Evolutionary conservation across 2,329 filamentous ascomycete genomes (phyloP).

Genomic region (Samsoniella hepiali): DNA sequence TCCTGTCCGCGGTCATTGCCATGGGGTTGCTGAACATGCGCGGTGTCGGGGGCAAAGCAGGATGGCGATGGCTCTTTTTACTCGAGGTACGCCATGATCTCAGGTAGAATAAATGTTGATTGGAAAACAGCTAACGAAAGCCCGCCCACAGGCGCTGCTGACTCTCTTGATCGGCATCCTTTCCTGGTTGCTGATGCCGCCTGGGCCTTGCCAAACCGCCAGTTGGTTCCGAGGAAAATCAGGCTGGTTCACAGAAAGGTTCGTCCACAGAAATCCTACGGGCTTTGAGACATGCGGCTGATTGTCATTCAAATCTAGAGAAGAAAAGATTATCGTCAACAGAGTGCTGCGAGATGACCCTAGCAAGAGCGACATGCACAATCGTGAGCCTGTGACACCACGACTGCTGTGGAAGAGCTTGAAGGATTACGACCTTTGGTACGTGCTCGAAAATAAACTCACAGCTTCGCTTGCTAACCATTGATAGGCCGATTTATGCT

Average conservation of each 20-base stretch:
- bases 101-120: neutral
- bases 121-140: constrained; percentile 3
- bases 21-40: constrained; percentile 38
- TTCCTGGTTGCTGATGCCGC: constrained; percentile 26
- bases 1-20: constrained; percentile 39
- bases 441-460: neutral
- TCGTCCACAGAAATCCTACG: neutral
- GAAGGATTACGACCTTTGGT: constrained; percentile 55
- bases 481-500: constrained; percentile 43
- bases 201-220: constrained; percentile 41
- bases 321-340: constrained; percentile 58
- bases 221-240: constrained; percentile 49
- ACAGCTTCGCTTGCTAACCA: neutral
- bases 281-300: neutral
- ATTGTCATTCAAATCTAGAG: constrained; percentile 24
- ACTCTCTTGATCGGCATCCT: constrained; percentile 28
- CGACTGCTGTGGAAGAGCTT: constrained; percentile 46
- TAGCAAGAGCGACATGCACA: constrained; percentile 56
- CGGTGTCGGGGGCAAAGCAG: constrained; percentile 41
- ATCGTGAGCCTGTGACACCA: constrained; percentile 51
- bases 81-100: constrained; percentile 40
- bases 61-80: constrained; percentile 49
- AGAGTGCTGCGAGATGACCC: constrained; percentile 55
- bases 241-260: constrained; percentile 28
- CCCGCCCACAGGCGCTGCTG: constrained; percentile 23